phyloP scores from a whole-genome alignment of 1,284 basidiomycete species.

The Jaminaea rosea region DNA sequence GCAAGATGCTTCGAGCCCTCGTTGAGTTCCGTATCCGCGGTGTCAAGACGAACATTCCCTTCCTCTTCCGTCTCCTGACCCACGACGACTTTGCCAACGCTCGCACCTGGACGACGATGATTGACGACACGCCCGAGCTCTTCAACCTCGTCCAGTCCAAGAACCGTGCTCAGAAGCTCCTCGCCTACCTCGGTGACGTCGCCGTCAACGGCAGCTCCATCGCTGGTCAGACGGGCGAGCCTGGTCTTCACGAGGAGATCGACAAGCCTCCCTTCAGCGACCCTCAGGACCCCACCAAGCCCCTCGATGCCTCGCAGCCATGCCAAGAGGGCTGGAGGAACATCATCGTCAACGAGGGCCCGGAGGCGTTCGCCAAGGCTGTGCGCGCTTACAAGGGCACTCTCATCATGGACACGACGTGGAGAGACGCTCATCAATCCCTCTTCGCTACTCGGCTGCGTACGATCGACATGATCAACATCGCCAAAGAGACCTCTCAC shows the following conservation, averaged over 20 bases:
- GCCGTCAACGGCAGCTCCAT: constrained; percentile 97
- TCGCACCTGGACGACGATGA: constrained; percentile 79
- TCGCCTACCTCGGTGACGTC: constrained; percentile 93
- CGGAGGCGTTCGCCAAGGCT: constrained; percentile 96
- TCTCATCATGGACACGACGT: constrained; percentile 65
- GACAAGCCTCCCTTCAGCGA: constrained; percentile 72
- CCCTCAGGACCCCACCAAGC: constrained; percentile 63
- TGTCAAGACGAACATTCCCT: constrained; percentile 94
- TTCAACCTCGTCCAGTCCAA: constrained; percentile 97
- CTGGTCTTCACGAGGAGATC: constrained; percentile 84
- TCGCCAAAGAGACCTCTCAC: constrained; percentile 83
- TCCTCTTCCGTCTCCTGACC: constrained; percentile 95
- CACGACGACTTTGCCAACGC: constrained; percentile 92
- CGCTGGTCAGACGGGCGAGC: constrained; percentile 85
- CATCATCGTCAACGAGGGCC: constrained; percentile 95
- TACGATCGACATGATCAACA: constrained; percentile 96
- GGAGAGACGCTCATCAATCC: constrained; percentile 98
- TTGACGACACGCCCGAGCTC: constrained; percentile 96
- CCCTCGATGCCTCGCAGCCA: constrained; percentile 70
- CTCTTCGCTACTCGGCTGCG: constrained; percentile 91
- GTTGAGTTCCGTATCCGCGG: constrained; percentile 99
- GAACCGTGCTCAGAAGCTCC: constrained; percentile 94
- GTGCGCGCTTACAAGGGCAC: constrained; percentile 91
- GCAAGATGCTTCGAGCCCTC: constrained; percentile 97
- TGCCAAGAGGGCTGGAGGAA: constrained; percentile 92